These are phyloP conservation scores for Naganishia albida DNA, from an alignment of 1,284 basidiomycete genomes.

Conservation along the genomic window DNA sequence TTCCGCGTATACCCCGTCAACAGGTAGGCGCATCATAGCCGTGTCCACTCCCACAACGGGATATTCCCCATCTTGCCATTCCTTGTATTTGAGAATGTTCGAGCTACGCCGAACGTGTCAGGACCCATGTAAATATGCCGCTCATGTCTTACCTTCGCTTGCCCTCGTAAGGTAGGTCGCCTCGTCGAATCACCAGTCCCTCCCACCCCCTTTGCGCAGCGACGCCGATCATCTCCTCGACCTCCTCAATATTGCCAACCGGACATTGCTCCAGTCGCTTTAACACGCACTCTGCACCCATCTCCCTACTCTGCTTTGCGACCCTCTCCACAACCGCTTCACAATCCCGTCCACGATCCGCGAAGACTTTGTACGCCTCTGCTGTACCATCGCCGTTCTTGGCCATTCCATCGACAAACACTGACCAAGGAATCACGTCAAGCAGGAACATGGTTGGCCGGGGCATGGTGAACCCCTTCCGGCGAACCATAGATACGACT, in stretches of 20 bases:
- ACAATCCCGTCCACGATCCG: constrained; percentile 36
- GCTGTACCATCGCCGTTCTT: constrained; percentile 1
- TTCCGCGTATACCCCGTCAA: constrained; percentile 45
- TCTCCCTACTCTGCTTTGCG: not conserved
- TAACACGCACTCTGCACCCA: constrained; percentile 24
- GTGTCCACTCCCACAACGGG: constrained; percentile 40
- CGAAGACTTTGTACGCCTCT: constrained; percentile 37
- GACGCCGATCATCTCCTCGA: constrained; percentile 43
- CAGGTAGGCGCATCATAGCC: constrained; percentile 41
- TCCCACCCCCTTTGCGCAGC: constrained; percentile 50
- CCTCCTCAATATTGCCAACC: constrained; percentile 37
- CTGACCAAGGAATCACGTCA: constrained; percentile 44
- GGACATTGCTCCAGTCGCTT: constrained; percentile 41
- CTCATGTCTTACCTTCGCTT: constrained; percentile 41
- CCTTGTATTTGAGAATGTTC: constrained; percentile 51
- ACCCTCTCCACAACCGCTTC: constrained; percentile 36
- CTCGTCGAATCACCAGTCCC: constrained; percentile 47
- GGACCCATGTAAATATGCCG: too few species aligned
- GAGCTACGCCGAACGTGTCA: constrained; percentile 31
- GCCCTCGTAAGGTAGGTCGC: constrained; percentile 46
- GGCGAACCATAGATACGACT: constrained; percentile 42
- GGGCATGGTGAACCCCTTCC: constrained; percentile 35
- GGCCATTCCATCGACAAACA: constrained; percentile 33
- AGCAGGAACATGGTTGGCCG: constrained; percentile 47
- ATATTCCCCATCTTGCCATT: constrained; percentile 52